Evolutionary conservation across 2,329 filamentous ascomycete genomes (phyloP), one percentile per base, ranked within the genome.

Genomic region (Pseudocercospora fijiensis): DNA sequence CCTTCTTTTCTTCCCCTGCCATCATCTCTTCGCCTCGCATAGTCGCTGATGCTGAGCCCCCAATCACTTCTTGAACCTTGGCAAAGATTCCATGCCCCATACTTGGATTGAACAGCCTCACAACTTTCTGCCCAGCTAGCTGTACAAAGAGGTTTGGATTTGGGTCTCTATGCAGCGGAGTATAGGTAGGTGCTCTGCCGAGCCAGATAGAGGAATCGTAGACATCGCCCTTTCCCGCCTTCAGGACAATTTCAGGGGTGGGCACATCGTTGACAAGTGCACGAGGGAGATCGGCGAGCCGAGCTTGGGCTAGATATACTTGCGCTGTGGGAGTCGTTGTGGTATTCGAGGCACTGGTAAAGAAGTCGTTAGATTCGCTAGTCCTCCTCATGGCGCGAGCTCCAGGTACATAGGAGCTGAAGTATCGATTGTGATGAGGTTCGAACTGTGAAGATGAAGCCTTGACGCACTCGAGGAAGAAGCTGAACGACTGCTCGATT

Each of bases 71-170:
- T 56, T 81, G 79, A n/a, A 84, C 80, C 30, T 73, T 72, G 37
- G 79, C 80, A 74, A 92, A 96, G 1, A 96, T 74, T 0, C 71
- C 76, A 53, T 84, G 79, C 0, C 95, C 95, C 2, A 81, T 72
- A 0, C 77, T 73, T 0, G 92, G 92, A 4, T 82, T 78, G 63
- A 94, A 82, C 11, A 97, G 75, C n/a, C 92, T 83, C 16, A 97
- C 81, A 0, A 79, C 75, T 77, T 99, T 99, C 58, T 74, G 77
- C 3, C 91, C 87, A 16, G 86, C 86, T 11, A 98, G 77, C 77
- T 99, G 95, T 52, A 91, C 86, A 75, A 98, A 96, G 0, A 97
- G 72, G 74, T 99, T 99, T 0, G 92, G 92, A 72, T 98, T 98
- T 0, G 95, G 95, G 72, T 99, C 95, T 60, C 90, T 86, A 77